Evolutionary conservation across 176 grass and related monocot species (phyloP), one percentile per base, ranked within the genome.

Genomic region (Oryza rufipogon): DNA sequence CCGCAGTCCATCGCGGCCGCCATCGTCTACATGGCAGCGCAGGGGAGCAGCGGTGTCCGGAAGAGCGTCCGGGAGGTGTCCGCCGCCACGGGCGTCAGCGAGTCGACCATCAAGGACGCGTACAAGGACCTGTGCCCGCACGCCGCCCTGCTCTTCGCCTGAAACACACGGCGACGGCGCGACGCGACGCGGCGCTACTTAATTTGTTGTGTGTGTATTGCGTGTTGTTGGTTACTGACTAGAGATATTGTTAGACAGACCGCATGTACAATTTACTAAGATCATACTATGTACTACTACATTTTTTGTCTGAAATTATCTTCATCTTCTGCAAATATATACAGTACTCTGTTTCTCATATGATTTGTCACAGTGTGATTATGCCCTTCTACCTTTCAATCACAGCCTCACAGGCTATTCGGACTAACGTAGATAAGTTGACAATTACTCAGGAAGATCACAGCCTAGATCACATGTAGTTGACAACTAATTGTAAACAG

Each of bases 1-100:
- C 88, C 88, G 0, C 74, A 83, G 11, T 90, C 84, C 39, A 82
- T 85, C 28, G 84, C 88, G 4, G 88, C 88, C 25, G 84, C 79
- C 38, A 51, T 90, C 84, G 74, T 90, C 26, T 86, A 68, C 79
- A 86, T 90, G 88, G 61, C 74, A 8, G 34, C 49, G 25, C 61
- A 72, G 19, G 68, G 47, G 0, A 4, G 34, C 6, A 2, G 34
- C 6, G 4, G 9, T 15, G 13, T 11, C 14, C 30, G 11, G 6
- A 78, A 66, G 75, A 48, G 73, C 9, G 4, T 86, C 47, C 73
- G 68, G 48, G 79, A 90, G 46, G 79, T 90, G 84, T 86, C 88
- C 17, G 22, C 7, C 19, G 84, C 79, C 68, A 86, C 84, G 38
- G 84, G 88, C 20, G 79, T 90, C 68, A 75, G 73, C 19, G 84